phyloP scores from a whole-genome alignment of 2,329 filamentous ascomycete genomes.

The Oidium heveae region DNA sequence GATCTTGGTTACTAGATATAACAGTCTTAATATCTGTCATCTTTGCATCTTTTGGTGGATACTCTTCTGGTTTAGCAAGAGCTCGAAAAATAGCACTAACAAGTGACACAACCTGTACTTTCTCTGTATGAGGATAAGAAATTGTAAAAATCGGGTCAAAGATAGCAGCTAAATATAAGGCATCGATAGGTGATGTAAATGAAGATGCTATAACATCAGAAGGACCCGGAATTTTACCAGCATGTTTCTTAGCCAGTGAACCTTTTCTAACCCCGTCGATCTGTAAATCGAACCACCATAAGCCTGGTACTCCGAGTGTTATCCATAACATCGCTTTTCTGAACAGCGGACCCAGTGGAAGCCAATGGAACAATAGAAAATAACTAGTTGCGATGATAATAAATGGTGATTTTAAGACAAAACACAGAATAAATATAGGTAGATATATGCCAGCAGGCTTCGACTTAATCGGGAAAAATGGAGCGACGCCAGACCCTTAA shows the following conservation, averaged over 20 bases:
- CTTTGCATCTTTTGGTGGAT: constrained; percentile 20
- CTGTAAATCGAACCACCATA: constrained; percentile 98
- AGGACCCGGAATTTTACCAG: constrained; percentile 49
- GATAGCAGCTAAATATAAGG: constrained; percentile 79
- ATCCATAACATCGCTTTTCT: constrained; percentile 77
- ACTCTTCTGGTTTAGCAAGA: constrained; percentile 30
- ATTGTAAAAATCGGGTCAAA: constrained; percentile 90
- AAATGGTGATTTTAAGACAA: constrained; percentile 56
- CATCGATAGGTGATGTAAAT: constrained; percentile 80
- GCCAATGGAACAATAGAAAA: constrained; percentile 60
- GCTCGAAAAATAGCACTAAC: constrained; percentile 50
- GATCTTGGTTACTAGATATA: constrained; percentile 39
- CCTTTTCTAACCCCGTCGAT: constrained; percentile 91
- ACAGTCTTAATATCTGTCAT: constrained; percentile 39
- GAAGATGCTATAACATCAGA: constrained; percentile 70
- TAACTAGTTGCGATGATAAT: constrained; percentile 40
- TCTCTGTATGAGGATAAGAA: constrained; percentile 48
- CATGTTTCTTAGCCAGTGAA: constrained; percentile 50
- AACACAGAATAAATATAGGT: constrained; percentile 44
- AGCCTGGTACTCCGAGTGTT: constrained; percentile 65
- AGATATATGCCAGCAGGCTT: constrained; percentile 35
- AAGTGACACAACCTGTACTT: constrained; percentile 55
- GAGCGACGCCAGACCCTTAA: constrained; percentile 78
- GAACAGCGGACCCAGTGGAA: constrained; percentile 40
- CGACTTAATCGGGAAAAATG: constrained; percentile 64